Conservation (phyloP, 2,329 filamentous ascomycete species). For the Huntiella omanensis region DNA sequence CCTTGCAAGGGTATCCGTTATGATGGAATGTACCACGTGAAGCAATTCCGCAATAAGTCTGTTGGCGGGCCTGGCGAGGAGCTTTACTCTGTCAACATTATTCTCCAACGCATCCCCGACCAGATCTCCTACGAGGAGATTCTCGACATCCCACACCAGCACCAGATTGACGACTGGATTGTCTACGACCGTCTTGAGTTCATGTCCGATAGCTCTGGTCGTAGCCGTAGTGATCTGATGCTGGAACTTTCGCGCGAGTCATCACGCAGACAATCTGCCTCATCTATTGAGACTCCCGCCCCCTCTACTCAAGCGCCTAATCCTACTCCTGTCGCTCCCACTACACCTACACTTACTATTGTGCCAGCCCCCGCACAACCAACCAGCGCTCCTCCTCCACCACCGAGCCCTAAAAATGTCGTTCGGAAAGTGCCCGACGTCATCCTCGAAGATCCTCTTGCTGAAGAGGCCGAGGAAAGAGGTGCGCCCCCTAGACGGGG, state of each 20-base stretch:
- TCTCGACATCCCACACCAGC: conserved; percentile 28
- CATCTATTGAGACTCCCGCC: background rate
- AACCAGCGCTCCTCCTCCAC: background rate
- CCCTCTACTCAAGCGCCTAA: background rate
- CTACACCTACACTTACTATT: background rate
- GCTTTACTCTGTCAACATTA: conserved; percentile 22
- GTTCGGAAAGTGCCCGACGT: conserved; percentile 6
- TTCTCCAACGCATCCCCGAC: conserved; percentile 24
- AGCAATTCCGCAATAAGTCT: conserved; percentile 25
- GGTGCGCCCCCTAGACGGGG: background rate
- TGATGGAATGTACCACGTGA: conserved; percentile 36
- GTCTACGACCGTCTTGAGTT: conserved; percentile 28
- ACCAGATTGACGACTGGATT: conserved; percentile 37
- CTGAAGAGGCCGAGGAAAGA: conserved; percentile 6
- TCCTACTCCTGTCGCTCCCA: background rate
- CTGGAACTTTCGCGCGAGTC: conserved; percentile 6
- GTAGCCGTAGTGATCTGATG: conserved; percentile 9
- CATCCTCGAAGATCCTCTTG: conserved; percentile 9
- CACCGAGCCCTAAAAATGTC: conserved; percentile 4
- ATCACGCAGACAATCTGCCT: conserved; percentile 7
- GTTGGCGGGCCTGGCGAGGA: background rate
- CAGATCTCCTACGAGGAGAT: conserved; percentile 26
- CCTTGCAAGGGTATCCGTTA: conserved; percentile 35
- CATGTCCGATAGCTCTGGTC: conserved; percentile 14
- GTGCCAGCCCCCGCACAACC: background rate